phyloP scores from a whole-genome alignment of 345 rosid species.

The Fremontodendron californicum region DNA sequence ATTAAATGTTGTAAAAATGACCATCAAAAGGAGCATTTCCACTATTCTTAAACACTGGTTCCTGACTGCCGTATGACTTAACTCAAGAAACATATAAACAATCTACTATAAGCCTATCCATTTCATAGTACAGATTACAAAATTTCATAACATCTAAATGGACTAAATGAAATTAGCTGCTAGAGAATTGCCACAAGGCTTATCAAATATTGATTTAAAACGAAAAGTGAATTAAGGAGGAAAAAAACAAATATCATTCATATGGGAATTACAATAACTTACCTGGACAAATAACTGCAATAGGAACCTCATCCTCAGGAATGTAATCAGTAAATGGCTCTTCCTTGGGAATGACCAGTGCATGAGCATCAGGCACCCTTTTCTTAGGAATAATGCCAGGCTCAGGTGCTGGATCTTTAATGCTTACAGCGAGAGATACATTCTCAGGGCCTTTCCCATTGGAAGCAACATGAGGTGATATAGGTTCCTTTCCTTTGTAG shows the following conservation, averaged over 20 bases:
- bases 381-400: conserved; percentile 15
- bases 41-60: background rate
- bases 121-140: background rate
- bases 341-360: conserved; percentile 43
- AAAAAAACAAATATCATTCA: background rate
- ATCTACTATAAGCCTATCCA: background rate
- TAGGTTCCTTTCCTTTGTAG: conserved; percentile 46
- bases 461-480: conserved; percentile 25
- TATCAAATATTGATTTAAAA: background rate
- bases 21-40: background rate
- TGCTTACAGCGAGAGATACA: conserved; percentile 21
- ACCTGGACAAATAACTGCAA: conserved; percentile 57
- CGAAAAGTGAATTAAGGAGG: background rate
- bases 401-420: conserved; percentile 25
- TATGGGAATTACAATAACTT: background rate
- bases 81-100: background rate
- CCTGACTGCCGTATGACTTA: background rate
- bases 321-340: conserved; percentile 51
- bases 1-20: background rate
- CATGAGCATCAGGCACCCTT: conserved; percentile 15
- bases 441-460: conserved; percentile 17
- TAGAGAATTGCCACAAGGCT: background rate
- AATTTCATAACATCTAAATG: background rate
- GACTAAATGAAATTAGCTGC: background rate
- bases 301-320: conserved; percentile 35